These are phyloP conservation scores for Haplosporangium gracile DNA, from an alignment of 192 early-diverging fungal species.

Conservation along the genomic window DNA sequence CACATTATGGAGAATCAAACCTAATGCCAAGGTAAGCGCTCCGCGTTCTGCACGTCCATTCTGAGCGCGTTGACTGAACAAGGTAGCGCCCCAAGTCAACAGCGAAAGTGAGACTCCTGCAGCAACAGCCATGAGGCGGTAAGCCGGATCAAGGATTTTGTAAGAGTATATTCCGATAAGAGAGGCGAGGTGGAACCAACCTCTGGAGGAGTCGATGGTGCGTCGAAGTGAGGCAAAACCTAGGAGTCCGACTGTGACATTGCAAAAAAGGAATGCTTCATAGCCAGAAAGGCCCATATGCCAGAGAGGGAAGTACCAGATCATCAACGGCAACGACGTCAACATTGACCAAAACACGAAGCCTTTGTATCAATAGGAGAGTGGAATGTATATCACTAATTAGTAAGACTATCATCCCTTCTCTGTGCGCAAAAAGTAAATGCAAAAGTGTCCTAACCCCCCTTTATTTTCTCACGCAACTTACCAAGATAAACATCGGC, in stretches of 20 bases:
- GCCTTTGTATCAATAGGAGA: constrained; percentile 32
- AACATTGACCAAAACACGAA: constrained; percentile 84
- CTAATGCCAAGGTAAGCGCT: constrained; percentile 71
- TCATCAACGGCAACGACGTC: constrained; percentile 73
- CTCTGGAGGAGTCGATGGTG: constrained; percentile 61
- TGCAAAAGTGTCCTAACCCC: background rate
- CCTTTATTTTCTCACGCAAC: background rate
- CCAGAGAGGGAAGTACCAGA: constrained; percentile 86
- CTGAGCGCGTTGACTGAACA: constrained; percentile 61
- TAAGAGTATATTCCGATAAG: constrained; percentile 73
- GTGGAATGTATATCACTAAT: background rate
- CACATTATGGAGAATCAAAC: constrained; percentile 71
- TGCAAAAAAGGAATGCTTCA: constrained; percentile 75
- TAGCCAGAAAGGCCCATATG: constrained; percentile 85
- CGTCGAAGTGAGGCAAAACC: constrained; percentile 64
- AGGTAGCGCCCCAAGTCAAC: constrained; percentile 64
- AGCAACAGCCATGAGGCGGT: constrained; percentile 66
- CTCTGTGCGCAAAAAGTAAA: background rate
- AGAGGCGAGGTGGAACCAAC: constrained; percentile 63
- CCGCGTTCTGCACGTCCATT: constrained; percentile 67
- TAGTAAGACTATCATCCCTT: too few species aligned
- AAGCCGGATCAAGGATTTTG: constrained; percentile 60
- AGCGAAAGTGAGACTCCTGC: constrained; percentile 67
- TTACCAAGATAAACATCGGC: constrained; percentile 74
- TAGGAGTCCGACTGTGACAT: constrained; percentile 66